Evolutionary conservation across 768 basidiomycete genomes (phyloP), one percentile per base, ranked within the genome.

Genomic region (Xanthoconium purpureum): DNA sequence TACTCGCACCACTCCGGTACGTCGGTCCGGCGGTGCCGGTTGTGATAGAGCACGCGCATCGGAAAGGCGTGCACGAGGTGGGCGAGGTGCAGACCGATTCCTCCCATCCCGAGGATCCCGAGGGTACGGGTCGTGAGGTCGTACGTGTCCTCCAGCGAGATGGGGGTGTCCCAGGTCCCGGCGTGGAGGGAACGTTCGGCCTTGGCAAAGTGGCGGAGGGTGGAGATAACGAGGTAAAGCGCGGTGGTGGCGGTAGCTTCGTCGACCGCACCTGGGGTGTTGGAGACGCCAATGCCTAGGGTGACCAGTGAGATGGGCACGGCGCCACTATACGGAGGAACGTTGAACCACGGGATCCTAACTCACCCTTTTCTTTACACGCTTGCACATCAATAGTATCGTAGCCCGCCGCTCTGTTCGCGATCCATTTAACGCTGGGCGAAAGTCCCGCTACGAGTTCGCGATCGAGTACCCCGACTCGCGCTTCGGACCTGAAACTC

Each of bases 241-340:
- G 89, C 92, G 0, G 91, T 91, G 1, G 92, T 94, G 0, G 94
- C 94, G 2, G 93, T 94, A 11, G 88, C 92, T 60, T 94, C 91
- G 71, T 95, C 86, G 47, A 96, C 94, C 5, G 91, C 91, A 14
- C 87, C 85, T 1, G 94, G 93, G 1, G 93, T 95, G 68, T 95
- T 94, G 10, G 94, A 93, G 20, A 95, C 83, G 36, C 72, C 75
- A 61, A 94, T 91, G 17, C 63, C 68, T 71, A n/a, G 12, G 8
- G 30, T n/a, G 47, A 24, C 5, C 9, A 17, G 10, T 8, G 17
- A 28, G 20, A 8, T 20, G 35, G 35, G 20, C 35, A 10, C 17
- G 17, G 39, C 17, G 39, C 17, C 7, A n/a, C n/a, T 6, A 38
- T 40, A 18, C 15, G 7, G n/a, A 8, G 40, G 28, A 44, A n/a